Conservation (phyloP, 768 basidiomycete genomes). For the Lactarius deliciosus region DNA sequence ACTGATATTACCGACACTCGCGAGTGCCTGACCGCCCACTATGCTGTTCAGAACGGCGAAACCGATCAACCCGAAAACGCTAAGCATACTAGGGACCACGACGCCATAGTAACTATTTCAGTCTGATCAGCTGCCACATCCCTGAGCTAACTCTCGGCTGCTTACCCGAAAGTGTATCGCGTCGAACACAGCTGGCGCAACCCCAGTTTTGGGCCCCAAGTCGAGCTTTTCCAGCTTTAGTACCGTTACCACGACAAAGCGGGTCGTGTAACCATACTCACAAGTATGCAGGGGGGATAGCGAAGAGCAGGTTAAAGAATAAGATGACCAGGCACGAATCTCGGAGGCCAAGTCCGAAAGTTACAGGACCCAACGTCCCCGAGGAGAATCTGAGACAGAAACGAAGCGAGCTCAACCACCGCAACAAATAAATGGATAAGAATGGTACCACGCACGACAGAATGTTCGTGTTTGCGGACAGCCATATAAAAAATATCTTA, state of each 20-base stretch:
- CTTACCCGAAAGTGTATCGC: conserved; percentile 55
- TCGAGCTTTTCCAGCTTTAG: conserved; percentile 42
- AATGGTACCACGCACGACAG: conserved; percentile 36
- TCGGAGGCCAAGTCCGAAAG: conserved; percentile 45
- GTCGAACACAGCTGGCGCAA: conserved; percentile 81
- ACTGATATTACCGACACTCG: conserved; percentile 50
- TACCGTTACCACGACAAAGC: neutral
- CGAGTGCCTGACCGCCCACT: conserved; percentile 59
- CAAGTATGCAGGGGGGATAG: conserved; percentile 46
- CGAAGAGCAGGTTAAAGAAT: conserved; percentile 47
- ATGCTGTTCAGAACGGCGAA: conserved; percentile 61
- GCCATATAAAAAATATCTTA: conserved; percentile 45
- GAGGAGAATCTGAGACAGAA: conserved; percentile 43
- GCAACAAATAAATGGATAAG: neutral
- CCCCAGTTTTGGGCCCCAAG: conserved; percentile 78
- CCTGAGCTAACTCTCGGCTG: conserved; percentile 26
- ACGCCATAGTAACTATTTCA: conserved; percentile 55
- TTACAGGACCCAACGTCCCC: conserved; percentile 47
- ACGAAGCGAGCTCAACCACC: neutral
- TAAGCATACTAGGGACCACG: conserved; percentile 46
- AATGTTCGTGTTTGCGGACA: conserved; percentile 43
- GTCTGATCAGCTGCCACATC: neutral
- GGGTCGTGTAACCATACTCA: conserved; percentile 28
- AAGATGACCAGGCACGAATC: conserved; percentile 48
- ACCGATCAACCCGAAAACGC: conserved; percentile 52